These are phyloP conservation scores for Malassezia caprae DNA, from an alignment of 1,284 basidiomycete species.

Conservation along the genomic window DNA sequence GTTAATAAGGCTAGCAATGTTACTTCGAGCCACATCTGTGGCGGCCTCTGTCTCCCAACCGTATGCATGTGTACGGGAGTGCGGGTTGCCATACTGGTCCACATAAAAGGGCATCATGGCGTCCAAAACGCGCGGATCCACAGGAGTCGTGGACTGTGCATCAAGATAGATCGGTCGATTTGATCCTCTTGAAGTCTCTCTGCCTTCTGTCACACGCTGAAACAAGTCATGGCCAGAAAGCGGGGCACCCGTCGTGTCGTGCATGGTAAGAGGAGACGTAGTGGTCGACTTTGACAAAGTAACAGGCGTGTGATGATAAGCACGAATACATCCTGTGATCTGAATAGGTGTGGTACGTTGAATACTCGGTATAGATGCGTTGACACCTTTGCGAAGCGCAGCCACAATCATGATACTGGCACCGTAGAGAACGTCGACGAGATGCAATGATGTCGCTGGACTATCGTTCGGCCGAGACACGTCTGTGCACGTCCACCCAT, in stretches of 20 bases:
- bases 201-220: background rate
- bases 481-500: background rate
- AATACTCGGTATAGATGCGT: background rate
- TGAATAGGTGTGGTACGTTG: background rate
- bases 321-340: background rate
- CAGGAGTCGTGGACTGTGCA: constrained; percentile 69
- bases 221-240: constrained; percentile 4
- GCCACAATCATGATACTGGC: constrained; percentile 7
- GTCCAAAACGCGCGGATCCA: constrained; percentile 93
- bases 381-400: constrained; percentile 8
- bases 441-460: background rate
- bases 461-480: background rate
- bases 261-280: background rate
- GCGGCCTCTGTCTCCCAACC: constrained; percentile 97
- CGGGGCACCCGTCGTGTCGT: background rate
- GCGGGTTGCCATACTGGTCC: constrained; percentile 95
- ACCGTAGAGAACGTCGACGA: background rate
- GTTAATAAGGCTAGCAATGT: constrained; percentile 82
- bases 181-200: constrained; percentile 19
- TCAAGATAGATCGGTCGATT: constrained; percentile 47
- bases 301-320: background rate
- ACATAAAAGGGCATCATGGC: constrained; percentile 93
- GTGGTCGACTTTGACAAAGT: background rate
- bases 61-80: constrained; percentile 94
- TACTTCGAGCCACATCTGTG: constrained; percentile 80